Conservation (phyloP, 495 filamentous ascomycete species). For the Neurospora intermedia region DNA sequence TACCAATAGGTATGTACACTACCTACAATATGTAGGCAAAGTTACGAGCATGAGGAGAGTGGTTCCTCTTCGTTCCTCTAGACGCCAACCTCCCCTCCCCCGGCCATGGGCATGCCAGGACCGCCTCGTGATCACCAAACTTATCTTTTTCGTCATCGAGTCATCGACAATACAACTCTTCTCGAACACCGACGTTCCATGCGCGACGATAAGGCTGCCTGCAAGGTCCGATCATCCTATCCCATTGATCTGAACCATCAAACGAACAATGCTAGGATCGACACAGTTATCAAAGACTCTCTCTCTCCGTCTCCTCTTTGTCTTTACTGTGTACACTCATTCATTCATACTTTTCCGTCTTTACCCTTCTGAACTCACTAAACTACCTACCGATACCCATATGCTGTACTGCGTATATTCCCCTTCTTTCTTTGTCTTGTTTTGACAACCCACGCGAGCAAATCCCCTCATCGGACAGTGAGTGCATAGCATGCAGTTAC, state of each 20-base stretch:
- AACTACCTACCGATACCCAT: background rate
- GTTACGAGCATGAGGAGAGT: background rate
- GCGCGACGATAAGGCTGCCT: background rate
- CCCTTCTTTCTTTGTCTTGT: no score
- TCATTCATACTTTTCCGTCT: background rate
- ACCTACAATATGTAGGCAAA: background rate
- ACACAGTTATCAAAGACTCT: background rate
- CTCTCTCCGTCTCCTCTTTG: background rate
- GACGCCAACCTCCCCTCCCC: background rate
- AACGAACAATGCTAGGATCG: background rate
- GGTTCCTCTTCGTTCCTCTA: background rate
- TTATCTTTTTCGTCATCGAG: constrained; percentile 21
- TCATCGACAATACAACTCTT: background rate
- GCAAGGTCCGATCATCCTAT: no score
- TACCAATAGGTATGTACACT: background rate
- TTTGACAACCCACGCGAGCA: no score
- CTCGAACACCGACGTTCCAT: background rate
- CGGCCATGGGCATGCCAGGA: background rate
- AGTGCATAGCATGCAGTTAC: no score
- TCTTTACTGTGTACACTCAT: background rate
- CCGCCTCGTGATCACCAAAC: constrained; percentile 17
- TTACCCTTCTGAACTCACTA: background rate
- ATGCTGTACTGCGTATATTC: background rate
- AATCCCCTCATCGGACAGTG: no score
- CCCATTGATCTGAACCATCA: no score